Conservation (phyloP, 1,139 yeast species). For the Entelexis paramagnoliae region DNA sequence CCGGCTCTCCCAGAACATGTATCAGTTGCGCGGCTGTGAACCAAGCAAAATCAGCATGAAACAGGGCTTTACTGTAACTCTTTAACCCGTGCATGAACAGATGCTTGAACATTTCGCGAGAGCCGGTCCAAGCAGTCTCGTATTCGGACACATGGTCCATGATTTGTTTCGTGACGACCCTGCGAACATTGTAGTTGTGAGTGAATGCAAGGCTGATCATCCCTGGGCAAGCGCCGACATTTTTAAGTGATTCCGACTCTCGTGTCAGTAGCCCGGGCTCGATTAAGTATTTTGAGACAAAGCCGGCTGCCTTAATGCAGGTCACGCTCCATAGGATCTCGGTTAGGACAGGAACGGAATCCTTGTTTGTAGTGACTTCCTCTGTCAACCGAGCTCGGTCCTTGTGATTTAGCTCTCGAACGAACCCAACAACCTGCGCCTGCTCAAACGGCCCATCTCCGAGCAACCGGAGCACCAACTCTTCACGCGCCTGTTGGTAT, state of each 20-base stretch:
- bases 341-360: slow-evolving; percentile 6
- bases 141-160: not conserved
- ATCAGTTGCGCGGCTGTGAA: slow-evolving; percentile 9
- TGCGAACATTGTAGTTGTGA: not conserved
- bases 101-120: slow-evolving; percentile 3
- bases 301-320: slow-evolving; percentile 9
- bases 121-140: slow-evolving; percentile 9
- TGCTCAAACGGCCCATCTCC: not conserved
- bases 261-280: slow-evolving; percentile 3
- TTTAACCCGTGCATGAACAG: slow-evolving; percentile 8
- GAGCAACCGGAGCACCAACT: slow-evolving; percentile 8
- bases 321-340: slow-evolving; percentile 18
- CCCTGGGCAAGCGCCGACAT: slow-evolving; percentile 14
- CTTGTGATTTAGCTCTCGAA: slow-evolving; percentile 8
- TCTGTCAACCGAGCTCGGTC: slow-evolving; percentile 14
- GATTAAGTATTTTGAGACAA: slow-evolving; percentile 1
- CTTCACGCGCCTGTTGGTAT: slow-evolving; percentile 15
- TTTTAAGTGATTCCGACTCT: not conserved
- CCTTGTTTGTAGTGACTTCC: not conserved
- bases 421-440: slow-evolving; percentile 8
- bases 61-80: slow-evolving; percentile 13
- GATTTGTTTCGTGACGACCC: not conserved
- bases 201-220: slow-evolving; percentile 4
- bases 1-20: not conserved
- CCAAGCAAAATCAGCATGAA: slow-evolving; percentile 21